These are phyloP conservation scores for Trametes cubensis DNA, from an alignment of 768 basidiomycete genomes.

Conservation along the genomic window DNA sequence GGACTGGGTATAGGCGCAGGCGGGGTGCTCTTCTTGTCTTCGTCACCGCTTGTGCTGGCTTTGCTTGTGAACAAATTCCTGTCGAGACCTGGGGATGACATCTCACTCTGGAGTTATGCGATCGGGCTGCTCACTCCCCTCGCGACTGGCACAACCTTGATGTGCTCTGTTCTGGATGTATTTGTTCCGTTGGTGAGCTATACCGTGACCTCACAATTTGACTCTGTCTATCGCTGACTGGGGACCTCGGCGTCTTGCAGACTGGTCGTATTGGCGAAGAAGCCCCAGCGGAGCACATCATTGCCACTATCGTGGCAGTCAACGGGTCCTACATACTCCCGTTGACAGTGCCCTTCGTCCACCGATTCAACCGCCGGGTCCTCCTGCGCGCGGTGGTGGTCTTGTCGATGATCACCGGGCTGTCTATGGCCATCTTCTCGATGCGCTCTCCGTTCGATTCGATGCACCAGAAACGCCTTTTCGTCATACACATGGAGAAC, in stretches of 20 bases:
- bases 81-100: constrained; percentile 35
- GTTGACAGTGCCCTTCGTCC: constrained; percentile 67
- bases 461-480: constrained; percentile 87
- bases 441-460: constrained; percentile 68
- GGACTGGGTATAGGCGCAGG: constrained; percentile 72
- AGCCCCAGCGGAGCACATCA: constrained; percentile 86
- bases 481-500: constrained; percentile 84
- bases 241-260: constrained; percentile 39
- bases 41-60: constrained; percentile 56
- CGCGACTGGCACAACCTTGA: constrained; percentile 57
- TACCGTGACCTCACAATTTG: no score
- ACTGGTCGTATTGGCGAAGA: constrained; percentile 82
- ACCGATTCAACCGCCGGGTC: constrained; percentile 58
- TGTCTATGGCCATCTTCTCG: constrained; percentile 63
- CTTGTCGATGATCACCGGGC: constrained; percentile 48
- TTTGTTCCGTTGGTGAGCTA: constrained; percentile 84
- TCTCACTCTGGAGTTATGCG: constrained; percentile 66
- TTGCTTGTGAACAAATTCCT: constrained; percentile 56
- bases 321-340: constrained; percentile 62
- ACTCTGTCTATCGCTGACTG: not conserved
- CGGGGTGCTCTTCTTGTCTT: constrained; percentile 69
- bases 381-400: constrained; percentile 47
- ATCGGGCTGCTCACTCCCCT: constrained; percentile 60
- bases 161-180: constrained; percentile 71
- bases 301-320: constrained; percentile 72